A percentile compares a stretch with the other conserved stretches of the same genome.
Evolutionary conservation across 768 basidiomycete genomes (phyloP).

Genomic region (Suillus variegatus): DNA sequence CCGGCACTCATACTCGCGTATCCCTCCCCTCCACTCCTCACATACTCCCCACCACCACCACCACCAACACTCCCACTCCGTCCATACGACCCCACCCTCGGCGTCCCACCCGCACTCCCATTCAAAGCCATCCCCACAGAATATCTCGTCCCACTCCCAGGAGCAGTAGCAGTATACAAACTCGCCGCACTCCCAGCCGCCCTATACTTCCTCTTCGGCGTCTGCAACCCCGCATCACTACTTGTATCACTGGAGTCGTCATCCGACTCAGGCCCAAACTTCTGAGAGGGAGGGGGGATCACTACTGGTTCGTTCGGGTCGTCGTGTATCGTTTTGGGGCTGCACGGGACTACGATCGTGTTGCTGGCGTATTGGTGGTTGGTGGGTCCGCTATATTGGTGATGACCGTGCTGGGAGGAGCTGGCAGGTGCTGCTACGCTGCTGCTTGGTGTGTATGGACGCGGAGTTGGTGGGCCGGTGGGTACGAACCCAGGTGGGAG

Average conservation of each 20-base stretch:
- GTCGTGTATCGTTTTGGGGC: background rate
- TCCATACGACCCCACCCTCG: background rate
- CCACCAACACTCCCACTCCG: background rate
- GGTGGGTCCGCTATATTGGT: background rate
- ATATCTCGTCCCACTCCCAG: constrained; percentile 10
- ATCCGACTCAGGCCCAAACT: constrained; percentile 20
- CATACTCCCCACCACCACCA: background rate
- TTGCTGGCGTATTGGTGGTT: background rate
- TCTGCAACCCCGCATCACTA: constrained; percentile 30
- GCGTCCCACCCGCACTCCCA: background rate
- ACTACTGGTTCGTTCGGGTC: constrained; percentile 20
- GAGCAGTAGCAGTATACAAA: constrained; percentile 16
- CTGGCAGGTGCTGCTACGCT: constrained; percentile 34
- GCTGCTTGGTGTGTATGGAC: constrained; percentile 24
- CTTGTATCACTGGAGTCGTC: constrained; percentile 31
- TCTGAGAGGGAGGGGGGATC: constrained; percentile 30
- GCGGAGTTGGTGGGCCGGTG: constrained; percentile 21
- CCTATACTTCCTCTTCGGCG: constrained; percentile 28
- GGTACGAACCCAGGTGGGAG: constrained; percentile 42
- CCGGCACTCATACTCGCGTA: background rate
- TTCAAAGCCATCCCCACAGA: background rate
- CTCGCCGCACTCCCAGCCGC: constrained; percentile 17
- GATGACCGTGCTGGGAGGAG: constrained; percentile 13
- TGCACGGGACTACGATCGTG: constrained; percentile 8
- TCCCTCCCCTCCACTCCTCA: background rate